A percentile compares a stretch with the other conserved stretches of the same genome.
Evolutionary conservation across 2,329 filamentous ascomycete genomes (phyloP).

Genomic region (Fusarium sororula): DNA sequence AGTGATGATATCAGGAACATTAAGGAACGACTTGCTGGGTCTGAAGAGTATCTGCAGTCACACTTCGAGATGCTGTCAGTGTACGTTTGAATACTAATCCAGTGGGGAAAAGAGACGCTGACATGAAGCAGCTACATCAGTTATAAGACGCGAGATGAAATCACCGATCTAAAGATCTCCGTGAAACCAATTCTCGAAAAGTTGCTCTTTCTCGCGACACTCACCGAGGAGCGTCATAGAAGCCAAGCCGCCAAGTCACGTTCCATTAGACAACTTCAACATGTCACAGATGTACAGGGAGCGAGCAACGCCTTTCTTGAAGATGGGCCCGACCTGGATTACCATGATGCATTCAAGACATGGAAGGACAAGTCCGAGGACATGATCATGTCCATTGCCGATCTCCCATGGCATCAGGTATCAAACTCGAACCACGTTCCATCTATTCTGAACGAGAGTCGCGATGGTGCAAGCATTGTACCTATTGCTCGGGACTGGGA

Average conservation of each 20-base stretch:
- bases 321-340: fast-evolving
- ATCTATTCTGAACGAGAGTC: background rate
- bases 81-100: too few relatives aligned
- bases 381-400: background rate
- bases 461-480: background rate
- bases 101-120: background rate
- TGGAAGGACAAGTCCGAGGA: background rate
- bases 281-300: background rate
- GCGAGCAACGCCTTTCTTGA: background rate
- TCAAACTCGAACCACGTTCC: background rate
- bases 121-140: background rate
- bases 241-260: background rate
- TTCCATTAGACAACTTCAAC: background rate
- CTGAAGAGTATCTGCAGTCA: background rate
- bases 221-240: background rate
- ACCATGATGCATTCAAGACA: background rate
- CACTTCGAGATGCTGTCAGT: too few relatives aligned
- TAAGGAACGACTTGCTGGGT: too few relatives aligned
- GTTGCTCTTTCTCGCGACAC: background rate
- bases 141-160: background rate
- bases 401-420: background rate
- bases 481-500: fast-evolving
- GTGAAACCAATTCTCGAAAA: background rate
- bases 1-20: too few relatives aligned
- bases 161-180: background rate